Evolutionary conservation across 345 rosid genomes (phyloP).

Genomic region (Camelina hispida): DNA sequence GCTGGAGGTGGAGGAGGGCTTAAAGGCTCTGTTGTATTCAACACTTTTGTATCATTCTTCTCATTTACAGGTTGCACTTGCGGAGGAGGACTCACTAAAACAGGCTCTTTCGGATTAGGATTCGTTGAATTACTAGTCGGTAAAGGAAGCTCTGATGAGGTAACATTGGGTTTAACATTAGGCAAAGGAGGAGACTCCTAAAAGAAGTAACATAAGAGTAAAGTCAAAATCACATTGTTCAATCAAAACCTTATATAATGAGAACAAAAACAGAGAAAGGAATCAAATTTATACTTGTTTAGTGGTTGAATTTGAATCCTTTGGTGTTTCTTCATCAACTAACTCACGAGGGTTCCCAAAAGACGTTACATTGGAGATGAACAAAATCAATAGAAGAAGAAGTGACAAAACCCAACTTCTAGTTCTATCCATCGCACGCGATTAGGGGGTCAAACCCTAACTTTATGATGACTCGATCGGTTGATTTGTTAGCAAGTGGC

Average conservation of each 20-base stretch:
- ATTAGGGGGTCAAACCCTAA: too few relatives aligned
- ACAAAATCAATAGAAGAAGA: conserved; percentile 48
- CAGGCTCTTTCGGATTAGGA: conserved; percentile 39
- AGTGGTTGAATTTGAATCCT: conserved; percentile 35
- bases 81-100: conserved; percentile 37
- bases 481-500: conserved; percentile 3
- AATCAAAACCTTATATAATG: conserved; percentile 1
- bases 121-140: conserved; percentile 35
- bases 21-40: conserved; percentile 29
- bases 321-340: conserved; percentile 43
- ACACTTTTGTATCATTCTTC: conserved; percentile 30
- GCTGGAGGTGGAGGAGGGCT: conserved; percentile 47
- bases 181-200: conserved; percentile 58
- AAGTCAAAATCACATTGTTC: conserved; percentile 16
- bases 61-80: conserved; percentile 25
- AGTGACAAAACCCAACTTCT: too few relatives aligned
- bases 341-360: conserved; percentile 40
- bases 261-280: conserved; percentile 4
- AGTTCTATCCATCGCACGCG: too few relatives aligned
- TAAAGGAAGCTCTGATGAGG: conserved; percentile 31
- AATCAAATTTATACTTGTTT: conserved; percentile 44
- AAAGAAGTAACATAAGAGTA: conserved; percentile 34
- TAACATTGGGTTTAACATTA: conserved; percentile 34
- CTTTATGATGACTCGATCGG: conserved; percentile 14
- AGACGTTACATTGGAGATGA: conserved; percentile 52